These are phyloP conservation scores for Saposhnikovia divaricata DNA, from an alignment of 129 eudicot species.

Conservation along the genomic window DNA sequence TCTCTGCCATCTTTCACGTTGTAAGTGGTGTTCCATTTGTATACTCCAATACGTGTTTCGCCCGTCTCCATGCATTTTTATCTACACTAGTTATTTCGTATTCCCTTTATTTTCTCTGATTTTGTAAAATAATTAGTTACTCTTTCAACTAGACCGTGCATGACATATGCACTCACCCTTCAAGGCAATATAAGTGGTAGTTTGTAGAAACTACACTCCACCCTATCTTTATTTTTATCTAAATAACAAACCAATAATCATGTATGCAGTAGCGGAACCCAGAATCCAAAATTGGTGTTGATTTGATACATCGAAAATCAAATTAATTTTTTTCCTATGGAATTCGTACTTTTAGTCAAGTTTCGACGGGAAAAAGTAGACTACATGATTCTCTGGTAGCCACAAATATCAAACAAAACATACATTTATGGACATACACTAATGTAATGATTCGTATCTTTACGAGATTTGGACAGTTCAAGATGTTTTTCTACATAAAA, in stretches of 20 bases:
- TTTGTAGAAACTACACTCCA: not conserved
- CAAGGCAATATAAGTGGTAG: not conserved
- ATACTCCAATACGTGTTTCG: not conserved
- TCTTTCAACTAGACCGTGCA: not conserved
- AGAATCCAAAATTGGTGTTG: too few relatives aligned
- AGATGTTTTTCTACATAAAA: not conserved
- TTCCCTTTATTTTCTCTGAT: not conserved
- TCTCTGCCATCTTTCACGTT: constrained; percentile 1
- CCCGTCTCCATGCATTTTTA: not conserved
- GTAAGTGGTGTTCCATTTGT: not conserved
- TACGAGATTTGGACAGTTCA: constrained; percentile 8
- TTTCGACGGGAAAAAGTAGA: not conserved
- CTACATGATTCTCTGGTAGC: not conserved
- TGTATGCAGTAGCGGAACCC: too few relatives aligned
- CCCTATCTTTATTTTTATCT: not conserved
- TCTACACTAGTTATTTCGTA: not conserved
- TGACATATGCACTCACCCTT: not conserved
- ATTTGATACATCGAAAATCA: too few relatives aligned
- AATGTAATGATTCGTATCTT: constrained; percentile 2
- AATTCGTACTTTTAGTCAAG: too few relatives aligned
- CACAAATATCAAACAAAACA: not conserved
- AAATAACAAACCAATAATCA: not conserved
- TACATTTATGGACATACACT: not conserved
- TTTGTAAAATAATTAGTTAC: not conserved
- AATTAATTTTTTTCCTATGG: too few relatives aligned